A percentile compares a stretch with the other conserved stretches of the same genome.
Conservation (phyloP, 148 eudicot species). For the Chenopodium quinoa region DNA sequence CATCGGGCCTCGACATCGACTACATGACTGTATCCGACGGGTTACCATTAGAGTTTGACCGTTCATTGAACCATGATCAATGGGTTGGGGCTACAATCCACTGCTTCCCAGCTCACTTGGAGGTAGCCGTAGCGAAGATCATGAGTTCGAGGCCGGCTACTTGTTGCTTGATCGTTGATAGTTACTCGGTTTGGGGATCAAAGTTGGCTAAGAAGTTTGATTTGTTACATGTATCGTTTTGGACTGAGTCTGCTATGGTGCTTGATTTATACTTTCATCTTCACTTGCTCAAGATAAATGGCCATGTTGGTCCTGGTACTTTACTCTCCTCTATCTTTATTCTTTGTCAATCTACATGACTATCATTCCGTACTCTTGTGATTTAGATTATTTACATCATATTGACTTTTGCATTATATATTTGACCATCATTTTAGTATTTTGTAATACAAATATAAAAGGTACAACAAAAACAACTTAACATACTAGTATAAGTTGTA, state of each 20-base stretch:
- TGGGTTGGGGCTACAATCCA: conserved; percentile 22
- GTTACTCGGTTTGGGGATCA: conserved; percentile 55
- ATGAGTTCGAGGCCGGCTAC: conserved; percentile 15
- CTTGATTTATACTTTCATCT: conserved; percentile 51
- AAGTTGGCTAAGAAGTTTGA: conserved; percentile 48
- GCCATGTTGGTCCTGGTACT: conserved; percentile 51
- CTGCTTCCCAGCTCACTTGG: conserved; percentile 27
- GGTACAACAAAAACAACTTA: too few relatives aligned
- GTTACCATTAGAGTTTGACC: conserved; percentile 23
- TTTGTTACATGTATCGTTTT: conserved; percentile 51
- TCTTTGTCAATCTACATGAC: neutral
- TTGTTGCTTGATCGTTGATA: conserved; percentile 55
- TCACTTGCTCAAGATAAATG: conserved; percentile 42
- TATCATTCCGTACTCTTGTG: too few relatives aligned
- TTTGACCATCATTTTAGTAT: too few relatives aligned
- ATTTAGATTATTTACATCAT: too few relatives aligned
- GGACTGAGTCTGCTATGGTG: conserved; percentile 73
- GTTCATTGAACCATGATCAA: conserved; percentile 20
- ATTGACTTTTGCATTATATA: too few relatives aligned
- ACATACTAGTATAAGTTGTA: too few relatives aligned
- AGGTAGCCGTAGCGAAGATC: conserved; percentile 16
- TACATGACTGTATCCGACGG: conserved; percentile 32
- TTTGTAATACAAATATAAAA: too few relatives aligned
- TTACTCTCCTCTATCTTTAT: too few relatives aligned
- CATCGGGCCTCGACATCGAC: conserved; percentile 10